A percentile compares a stretch with the other conserved stretches of the same genome.
Conservation (phyloP, 495 filamentous ascomycete species). For the Aspergillus incahuasiensis region DNA sequence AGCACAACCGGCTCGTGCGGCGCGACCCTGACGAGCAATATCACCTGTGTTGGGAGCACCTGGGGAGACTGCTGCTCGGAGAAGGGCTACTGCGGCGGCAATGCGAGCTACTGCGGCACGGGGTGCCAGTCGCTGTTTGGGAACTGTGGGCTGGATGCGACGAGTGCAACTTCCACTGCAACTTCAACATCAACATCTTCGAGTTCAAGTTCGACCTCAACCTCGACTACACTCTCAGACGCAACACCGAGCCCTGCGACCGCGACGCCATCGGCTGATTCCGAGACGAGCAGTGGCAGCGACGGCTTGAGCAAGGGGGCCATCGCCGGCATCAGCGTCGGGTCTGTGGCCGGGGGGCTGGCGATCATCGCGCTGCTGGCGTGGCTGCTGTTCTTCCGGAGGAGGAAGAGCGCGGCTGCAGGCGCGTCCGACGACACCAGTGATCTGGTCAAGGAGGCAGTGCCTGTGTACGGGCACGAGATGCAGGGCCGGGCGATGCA, state of each 20-base stretch:
- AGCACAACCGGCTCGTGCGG: constrained; percentile 10
- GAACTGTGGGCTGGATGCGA: neutral
- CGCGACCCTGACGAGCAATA: constrained; percentile 2
- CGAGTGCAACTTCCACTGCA: neutral
- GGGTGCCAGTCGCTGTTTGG: constrained; percentile 8
- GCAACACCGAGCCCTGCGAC: neutral
- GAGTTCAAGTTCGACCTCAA: neutral
- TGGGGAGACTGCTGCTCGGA: constrained; percentile 9
- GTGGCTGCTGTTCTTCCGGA: constrained; percentile 3
- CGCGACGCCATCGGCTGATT: neutral
- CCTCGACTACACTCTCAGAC: too few relatives aligned
- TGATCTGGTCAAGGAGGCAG: neutral
- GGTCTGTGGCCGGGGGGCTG: neutral
- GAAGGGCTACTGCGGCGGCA: constrained; percentile 8
- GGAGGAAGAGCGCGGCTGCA: neutral
- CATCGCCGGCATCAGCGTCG: constrained; percentile 10
- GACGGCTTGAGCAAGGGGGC: constrained; percentile 4
- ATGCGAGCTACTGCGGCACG: constrained; percentile 1
- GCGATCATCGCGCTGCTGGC: neutral
- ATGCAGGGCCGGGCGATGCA: neutral
- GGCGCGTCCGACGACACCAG: neutral
- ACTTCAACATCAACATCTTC: neutral
- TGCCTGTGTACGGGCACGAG: neutral
- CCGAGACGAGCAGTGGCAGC: neutral
- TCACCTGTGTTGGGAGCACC: constrained; percentile 7